Evolutionary conservation across 768 basidiomycete genomes (phyloP), one percentile per base, ranked within the genome.

Genomic region (Hygrocybe punicea): DNA sequence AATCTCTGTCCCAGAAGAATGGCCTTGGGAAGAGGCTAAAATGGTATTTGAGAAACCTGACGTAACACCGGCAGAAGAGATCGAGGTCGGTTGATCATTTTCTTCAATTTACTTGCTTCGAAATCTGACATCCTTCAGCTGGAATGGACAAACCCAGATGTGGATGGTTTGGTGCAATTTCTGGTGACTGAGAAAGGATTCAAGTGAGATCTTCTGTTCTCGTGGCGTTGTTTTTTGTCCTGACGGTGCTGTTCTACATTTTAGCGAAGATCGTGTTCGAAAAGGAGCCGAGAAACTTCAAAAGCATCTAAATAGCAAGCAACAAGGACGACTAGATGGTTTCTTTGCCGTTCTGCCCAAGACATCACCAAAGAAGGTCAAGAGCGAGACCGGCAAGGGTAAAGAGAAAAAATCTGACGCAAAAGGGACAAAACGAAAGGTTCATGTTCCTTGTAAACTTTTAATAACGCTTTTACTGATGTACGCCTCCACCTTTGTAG

Each of bases 11-110:
- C 96, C 97, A 0, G 94, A 94, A 45, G 86, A 96, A 58, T 99
- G 96, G 96, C 92, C 92, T 48, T 98, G 92, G 91, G 85, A 95
- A 69, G 88, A 93, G 60, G 97, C 97, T 36, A 94, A 94, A 73
- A 81, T 86, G 68, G 67, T 99, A 23, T 99, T 99, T 66, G 72
- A 87, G 72, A 84, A 87, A 51, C 97, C 97, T 2, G 93, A 97
- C 58, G 96, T 99, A 19, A 76, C 84, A 7, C 89, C 93, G 23
- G 88, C 93, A 2, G 85, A 87, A 47, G 81, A 98, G 63, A 69
- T 98, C 23, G 90, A 97, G 75, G 94, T 96, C 59, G 39, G 74
- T 64, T 14, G 33, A 17, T 39, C 6, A 24, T 50, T 19, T 17
- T 25, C 2, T 25, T 6, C 29, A 55, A 42, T 33, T 9, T 11